Evolutionary conservation across 352 stramenopile genomes (phyloP), one percentile per base, ranked within the genome.

Genomic region (Globisporangium barbulae): DNA sequence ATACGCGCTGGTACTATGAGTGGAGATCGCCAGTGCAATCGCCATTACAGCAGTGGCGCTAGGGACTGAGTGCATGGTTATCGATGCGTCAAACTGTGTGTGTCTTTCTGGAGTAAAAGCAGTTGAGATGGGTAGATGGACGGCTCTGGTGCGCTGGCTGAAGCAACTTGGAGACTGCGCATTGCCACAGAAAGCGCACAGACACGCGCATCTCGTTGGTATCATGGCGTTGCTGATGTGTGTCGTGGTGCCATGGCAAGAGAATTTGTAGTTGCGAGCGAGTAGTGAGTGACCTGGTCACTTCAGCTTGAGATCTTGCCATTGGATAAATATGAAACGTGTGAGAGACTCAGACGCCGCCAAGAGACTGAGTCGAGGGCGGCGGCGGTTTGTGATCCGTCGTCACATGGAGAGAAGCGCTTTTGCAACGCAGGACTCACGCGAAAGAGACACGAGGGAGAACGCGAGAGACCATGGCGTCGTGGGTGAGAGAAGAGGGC

Each of bases 381-480:
- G 21, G 31, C 44, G 19, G 28, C 42, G 17, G 31, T 58, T 58
- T 31, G 52, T 9, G 50, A 57, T 17, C 19, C 49, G 31, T 25
- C 50, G 31, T 37, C 25, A 25, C 19, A 15, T 9, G 15, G 19
- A 48, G 42, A 41, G 17, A 37, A 17, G 25, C 7, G 19, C n/a
- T n/a, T 56, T 42, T 22, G 8, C 28, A 39, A 41, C 10, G 30
- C 8, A 35, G 5, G 17, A 64, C 45, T 25, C 7, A 61, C 21
- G 10, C 49, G 15, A 50, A 4, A 50, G 13, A 19, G 41, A 55
- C 25, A 54, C 53, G 6, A 45, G 15, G 2, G 12, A 9, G 22
- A n/a, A 21, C 54, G 9, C 44, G 31, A 25, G 54, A 39, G 0
- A 28, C 21, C 59, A 81, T 85, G 74, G 72, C 74, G 63, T 81